Evolutionary conservation across 257 asterid species (phyloP).

Genomic region (Misopates orontium): DNA sequence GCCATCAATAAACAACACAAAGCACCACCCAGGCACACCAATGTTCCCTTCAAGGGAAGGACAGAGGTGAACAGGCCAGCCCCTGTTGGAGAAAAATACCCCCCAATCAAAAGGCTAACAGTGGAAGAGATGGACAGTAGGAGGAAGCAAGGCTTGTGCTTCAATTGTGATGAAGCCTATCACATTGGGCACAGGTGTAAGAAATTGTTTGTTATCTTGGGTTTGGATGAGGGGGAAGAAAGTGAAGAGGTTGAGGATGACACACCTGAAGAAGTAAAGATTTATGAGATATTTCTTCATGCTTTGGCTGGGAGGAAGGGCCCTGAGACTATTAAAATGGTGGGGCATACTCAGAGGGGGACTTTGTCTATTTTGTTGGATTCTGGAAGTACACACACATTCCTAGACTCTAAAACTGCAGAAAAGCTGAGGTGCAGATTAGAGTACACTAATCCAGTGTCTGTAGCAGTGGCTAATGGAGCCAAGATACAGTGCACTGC

Average conservation of each 20-base stretch:
- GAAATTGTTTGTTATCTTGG: neutral
- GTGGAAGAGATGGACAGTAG: neutral
- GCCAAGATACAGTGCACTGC: neutral
- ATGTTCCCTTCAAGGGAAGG: neutral
- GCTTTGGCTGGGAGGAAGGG: neutral
- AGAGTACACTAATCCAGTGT: neutral
- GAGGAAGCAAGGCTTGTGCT: neutral
- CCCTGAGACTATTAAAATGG: neutral
- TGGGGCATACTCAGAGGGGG: neutral
- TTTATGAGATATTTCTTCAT: neutral
- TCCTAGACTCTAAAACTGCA: neutral
- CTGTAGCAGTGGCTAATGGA: slow-evolving; percentile 2
- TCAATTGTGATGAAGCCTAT: slow-evolving; percentile 1
- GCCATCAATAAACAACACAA: too few relatives aligned
- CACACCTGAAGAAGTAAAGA: too few relatives aligned
- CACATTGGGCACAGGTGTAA: neutral
- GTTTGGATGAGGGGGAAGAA: too few relatives aligned
- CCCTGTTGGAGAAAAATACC: neutral
- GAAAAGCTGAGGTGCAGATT: neutral
- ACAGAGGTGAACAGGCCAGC: too few relatives aligned
- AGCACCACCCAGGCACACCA: neutral
- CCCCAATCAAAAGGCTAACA: neutral
- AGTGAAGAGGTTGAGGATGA: neutral
- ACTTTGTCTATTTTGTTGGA: neutral
- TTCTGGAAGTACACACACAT: neutral